Evolutionary conservation across 495 filamentous ascomycete genomes (phyloP), one percentile per base, ranked within the genome.

Genomic region (Lophiotrema nucula): DNA sequence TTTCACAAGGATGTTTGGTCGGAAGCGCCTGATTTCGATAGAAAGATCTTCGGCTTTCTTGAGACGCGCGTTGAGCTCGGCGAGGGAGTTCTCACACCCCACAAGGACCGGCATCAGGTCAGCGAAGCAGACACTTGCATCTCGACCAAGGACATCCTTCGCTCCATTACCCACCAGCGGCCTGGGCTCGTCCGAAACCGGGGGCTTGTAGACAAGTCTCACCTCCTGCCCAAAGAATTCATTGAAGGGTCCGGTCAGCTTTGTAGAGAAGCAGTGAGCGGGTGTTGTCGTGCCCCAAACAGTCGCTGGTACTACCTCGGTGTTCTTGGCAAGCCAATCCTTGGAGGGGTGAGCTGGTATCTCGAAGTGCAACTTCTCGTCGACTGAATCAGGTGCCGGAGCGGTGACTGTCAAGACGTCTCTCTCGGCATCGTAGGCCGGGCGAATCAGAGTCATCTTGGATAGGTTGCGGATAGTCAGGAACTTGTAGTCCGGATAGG

Each of bases 11-110:
- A 75, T 71, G 45, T 75, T 75, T 4, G 73, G 73, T 5, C 73
- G 64, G 56, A 75, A 75, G 21, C 73, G 73, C 42, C 81, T 76
- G 23, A 82, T 66, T 25, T 58, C 65, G 43, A 74, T 60, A 28
- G n/a, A 49, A 16, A 62, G 42, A 18, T 69, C 60, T 13, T 67
- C 60, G 19, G 64, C 49, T 1, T 24, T 45, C 19, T 61, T 35
- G 8, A 75, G 64, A 3, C 68, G 66, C 13, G 25, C n/a, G 50
- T 75, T 75, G 5, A 75, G 67, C 45, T 75, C 72, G 11, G 53
- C 52, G 12, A 84, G 70, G 11, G 74, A 78, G 27, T 70, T 58
- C 39, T 73, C 65, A 23, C 25, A 51, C 11, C 69, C 67, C 15
- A 75, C 56, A 24, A 70, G 68, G 50, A 75, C 43, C 10, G 79